Percentiles rank a stretch among this genome's conserved stretches.
phyloP scores from a whole-genome alignment of 1,284 basidiomycete genomes.

The Fistulinella cinereoalba region DNA sequence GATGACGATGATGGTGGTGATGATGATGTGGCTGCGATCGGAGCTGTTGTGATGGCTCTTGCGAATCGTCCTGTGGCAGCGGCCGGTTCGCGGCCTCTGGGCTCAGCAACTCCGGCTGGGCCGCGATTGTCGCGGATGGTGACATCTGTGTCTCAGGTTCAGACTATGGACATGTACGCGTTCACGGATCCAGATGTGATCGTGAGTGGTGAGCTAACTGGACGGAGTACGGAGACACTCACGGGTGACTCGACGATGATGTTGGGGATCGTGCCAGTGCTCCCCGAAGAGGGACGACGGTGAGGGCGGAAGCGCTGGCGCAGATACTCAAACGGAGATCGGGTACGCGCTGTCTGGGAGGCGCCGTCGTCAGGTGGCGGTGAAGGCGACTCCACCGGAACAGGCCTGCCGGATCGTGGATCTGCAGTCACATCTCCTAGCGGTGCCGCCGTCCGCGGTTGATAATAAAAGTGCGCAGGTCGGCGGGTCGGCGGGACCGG shows the following conservation, averaged over 20 bases:
- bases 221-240: background rate
- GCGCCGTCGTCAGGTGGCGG: too few species aligned
- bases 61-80: constrained; percentile 22
- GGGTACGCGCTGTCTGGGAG: too few species aligned
- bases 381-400: constrained; percentile 8
- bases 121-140: constrained; percentile 9
- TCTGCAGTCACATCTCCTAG: constrained; percentile 12
- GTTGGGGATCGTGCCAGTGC: constrained; percentile 27
- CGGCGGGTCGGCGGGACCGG: constrained; percentile 9
- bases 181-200: background rate
- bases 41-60: constrained; percentile 17
- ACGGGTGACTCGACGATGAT: constrained; percentile 39
- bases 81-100: constrained; percentile 31
- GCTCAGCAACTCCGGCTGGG: constrained; percentile 28
- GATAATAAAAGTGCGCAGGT: constrained; percentile 19
- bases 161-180: constrained; percentile 17
- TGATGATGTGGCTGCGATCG: constrained; percentile 3
- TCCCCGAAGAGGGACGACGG: constrained; percentile 28
- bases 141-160: constrained; percentile 27
- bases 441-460: constrained; percentile 17
- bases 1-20: background rate
- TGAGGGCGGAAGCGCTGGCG: constrained; percentile 29
- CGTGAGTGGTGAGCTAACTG: background rate
- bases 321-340: constrained; percentile 22
- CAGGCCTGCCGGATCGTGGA: constrained; percentile 15